Base-by-base conservation (phyloP, 192 early-diverging fungal genomes). In the Coemansia guatemalensis region DNA sequence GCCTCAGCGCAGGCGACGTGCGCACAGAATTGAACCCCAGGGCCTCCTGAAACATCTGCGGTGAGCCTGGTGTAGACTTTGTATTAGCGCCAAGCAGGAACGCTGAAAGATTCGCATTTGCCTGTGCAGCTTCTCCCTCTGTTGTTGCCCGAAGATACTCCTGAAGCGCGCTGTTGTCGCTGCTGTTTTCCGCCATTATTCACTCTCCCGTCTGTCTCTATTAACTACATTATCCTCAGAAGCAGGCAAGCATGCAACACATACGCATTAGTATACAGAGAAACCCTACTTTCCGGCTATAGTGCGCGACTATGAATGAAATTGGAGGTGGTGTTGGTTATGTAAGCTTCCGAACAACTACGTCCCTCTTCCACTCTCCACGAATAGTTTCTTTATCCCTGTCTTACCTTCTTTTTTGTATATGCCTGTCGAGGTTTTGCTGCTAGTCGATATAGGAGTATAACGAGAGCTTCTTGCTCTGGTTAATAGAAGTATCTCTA, bases 11-110 rank as follows among this genome's bases (percentile, higher is more conserved):
- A 18, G 76, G 76, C 51, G 76, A 79, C 21, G 70, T 61, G 22
- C 71, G 63, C 35, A 79, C 67, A 0, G 76, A 79, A 32, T 70
- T 56, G 48, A 79, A 79, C 7, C 76, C 76, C 39, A 79, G 53
- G 1, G 63, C 53, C 4, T 67, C 52, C 12, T 29, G 27, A 30
- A 73, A 70, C n/a, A 48, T 33, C 2, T 67, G 39, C 6, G 76
- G 76, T 27, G 76, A 79, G 5, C 71, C 71, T 0, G 76, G 76
- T 1, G 71, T 79, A 17, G 76, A 79, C 56, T 61, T 58, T n/a
- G 67, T 54, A 22, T 57, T 58, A 2, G 59, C 53, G 4, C 58
- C 55, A 64, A 69, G 55, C 9, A 79, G 33, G 27, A 79, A 60
- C 18, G 64, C 64, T 14, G 75, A 65, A n/a, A 78, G 32, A 8